Percentiles rank a stretch among this genome's conserved stretches.
Conservation (phyloP, 306 rosid genomes). For the Lathyrus aphaca region DNA sequence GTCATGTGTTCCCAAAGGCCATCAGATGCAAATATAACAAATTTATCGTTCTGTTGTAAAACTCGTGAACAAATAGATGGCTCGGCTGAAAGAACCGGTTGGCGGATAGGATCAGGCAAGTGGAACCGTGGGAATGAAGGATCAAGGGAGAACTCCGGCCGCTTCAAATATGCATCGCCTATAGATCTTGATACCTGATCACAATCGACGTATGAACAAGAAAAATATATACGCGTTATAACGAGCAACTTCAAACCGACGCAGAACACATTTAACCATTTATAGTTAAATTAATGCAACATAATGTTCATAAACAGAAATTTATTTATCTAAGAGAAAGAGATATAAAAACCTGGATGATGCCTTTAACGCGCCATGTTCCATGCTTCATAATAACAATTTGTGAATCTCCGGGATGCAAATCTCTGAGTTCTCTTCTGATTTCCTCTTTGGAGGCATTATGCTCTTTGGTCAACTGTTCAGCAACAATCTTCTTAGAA, state of each 20-base stretch:
- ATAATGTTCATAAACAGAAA: too few relatives aligned
- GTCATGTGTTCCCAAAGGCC: constrained; percentile 93
- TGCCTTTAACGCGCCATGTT: constrained; percentile 92
- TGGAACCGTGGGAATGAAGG: constrained; percentile 79
- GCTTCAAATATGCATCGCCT: constrained; percentile 90
- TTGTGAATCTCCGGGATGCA: constrained; percentile 84
- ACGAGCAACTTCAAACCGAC: constrained; percentile 22
- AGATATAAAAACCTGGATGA: constrained; percentile 73
- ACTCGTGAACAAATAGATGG: constrained; percentile 69
- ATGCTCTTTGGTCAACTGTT: constrained; percentile 82
- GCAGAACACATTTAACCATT: constrained; percentile 32
- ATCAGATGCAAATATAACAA: constrained; percentile 86
- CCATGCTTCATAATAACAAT: constrained; percentile 82
- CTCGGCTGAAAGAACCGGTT: constrained; percentile 82
- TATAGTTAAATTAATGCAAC: background rate
- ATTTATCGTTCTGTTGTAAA: constrained; percentile 66
- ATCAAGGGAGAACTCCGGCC: constrained; percentile 78
- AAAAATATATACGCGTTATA: constrained; percentile 30
- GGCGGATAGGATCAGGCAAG: constrained; percentile 68
- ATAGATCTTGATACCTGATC: constrained; percentile 88
- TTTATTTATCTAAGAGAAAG: background rate
- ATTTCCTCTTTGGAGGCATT: constrained; percentile 81
- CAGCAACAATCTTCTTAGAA: constrained; percentile 70
- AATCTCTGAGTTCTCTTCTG: constrained; percentile 71
- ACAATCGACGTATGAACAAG: constrained; percentile 32